Evolutionary conservation across 2,329 filamentous ascomycete species (phyloP).

Genomic region (Hysterium pulicare): DNA sequence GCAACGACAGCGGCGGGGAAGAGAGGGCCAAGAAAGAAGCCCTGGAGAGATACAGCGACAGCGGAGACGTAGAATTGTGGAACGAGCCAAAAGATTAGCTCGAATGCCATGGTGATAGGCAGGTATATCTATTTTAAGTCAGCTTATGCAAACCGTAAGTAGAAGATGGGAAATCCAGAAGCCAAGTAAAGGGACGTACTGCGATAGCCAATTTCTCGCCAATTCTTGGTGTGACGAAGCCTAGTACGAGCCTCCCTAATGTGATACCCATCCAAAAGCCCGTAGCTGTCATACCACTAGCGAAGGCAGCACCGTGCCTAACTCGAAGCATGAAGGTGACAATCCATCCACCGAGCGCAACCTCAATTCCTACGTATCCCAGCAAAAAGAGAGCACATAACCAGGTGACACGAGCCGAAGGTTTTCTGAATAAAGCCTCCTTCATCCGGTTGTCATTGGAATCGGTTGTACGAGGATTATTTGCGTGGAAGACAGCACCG

Average conservation of each 20-base stretch:
- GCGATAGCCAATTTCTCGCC: slow-evolving; percentile 63
- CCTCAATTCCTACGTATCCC: slow-evolving; percentile 75
- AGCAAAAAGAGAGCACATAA: slow-evolving; percentile 71
- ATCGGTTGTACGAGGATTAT: slow-evolving; percentile 44
- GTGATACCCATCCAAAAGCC: slow-evolving; percentile 85
- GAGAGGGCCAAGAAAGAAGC: slow-evolving; percentile 76
- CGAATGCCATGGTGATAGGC: slow-evolving; percentile 57
- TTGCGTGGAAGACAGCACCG: slow-evolving; percentile 54
- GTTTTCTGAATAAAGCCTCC: slow-evolving; percentile 47
- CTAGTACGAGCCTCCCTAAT: slow-evolving; percentile 66
- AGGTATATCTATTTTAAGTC: slow-evolving; percentile 55
- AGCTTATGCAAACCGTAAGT: not conserved
- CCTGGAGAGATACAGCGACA: slow-evolving; percentile 67
- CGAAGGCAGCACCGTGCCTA: slow-evolving; percentile 64
- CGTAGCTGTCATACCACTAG: slow-evolving; percentile 71
- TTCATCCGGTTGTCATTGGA: slow-evolving; percentile 49
- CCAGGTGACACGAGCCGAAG: slow-evolving; percentile 62
- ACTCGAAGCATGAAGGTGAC: slow-evolving; percentile 83
- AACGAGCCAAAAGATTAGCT: slow-evolving; percentile 78
- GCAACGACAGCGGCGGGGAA: slow-evolving; percentile 74
- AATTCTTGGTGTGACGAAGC: slow-evolving; percentile 70
- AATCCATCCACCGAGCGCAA: slow-evolving; percentile 76
- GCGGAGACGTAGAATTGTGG: slow-evolving; percentile 72
- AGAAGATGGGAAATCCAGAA: not conserved
- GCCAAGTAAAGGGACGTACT: slow-evolving; percentile 43